Evolutionary conservation across 1,284 basidiomycete genomes (phyloP).

Genomic region (Papiliotrema laurentii): DNA sequence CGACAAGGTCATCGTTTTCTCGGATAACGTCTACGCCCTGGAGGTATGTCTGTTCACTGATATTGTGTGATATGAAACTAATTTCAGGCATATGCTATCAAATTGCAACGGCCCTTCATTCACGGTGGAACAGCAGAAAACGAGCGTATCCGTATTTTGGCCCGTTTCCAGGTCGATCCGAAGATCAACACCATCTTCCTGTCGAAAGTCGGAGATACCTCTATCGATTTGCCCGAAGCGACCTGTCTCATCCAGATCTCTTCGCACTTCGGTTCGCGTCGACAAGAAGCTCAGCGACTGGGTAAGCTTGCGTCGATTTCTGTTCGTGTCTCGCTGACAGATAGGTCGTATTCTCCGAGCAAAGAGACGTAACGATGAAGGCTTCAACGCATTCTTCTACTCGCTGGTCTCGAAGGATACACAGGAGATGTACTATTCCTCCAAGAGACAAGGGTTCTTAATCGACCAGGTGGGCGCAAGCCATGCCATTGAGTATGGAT

Average conservation of each 20-base stretch:
- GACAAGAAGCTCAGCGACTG: slow-evolving; percentile 95
- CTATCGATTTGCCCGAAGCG: slow-evolving; percentile 97
- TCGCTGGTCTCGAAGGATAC: slow-evolving; percentile 98
- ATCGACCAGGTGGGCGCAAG: slow-evolving; percentile 61
- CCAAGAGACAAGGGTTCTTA: slow-evolving; percentile 96
- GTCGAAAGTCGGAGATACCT: slow-evolving; percentile 98
- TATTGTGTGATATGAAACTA: slow-evolving; percentile 6
- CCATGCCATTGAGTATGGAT: neutral
- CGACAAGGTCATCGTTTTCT: slow-evolving; percentile 99
- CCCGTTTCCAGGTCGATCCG: slow-evolving; percentile 94
- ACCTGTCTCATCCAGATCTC: slow-evolving; percentile 99
- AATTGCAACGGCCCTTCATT: slow-evolving; percentile 90
- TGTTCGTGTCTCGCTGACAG: neutral
- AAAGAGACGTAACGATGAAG: slow-evolving; percentile 96
- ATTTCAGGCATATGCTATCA: slow-evolving; percentile 96
- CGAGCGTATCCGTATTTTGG: slow-evolving; percentile 91
- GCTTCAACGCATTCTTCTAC: slow-evolving; percentile 99
- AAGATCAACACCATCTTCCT: slow-evolving; percentile 97
- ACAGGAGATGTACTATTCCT: slow-evolving; percentile 99
- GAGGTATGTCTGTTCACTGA: slow-evolving; percentile 61
- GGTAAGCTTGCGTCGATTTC: slow-evolving; percentile 53
- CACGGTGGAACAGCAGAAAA: slow-evolving; percentile 94
- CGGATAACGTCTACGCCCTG: slow-evolving; percentile 94
- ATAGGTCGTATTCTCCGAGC: slow-evolving; percentile 90
- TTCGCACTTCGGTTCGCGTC: slow-evolving; percentile 97